Percentiles rank a stretch among this genome's conserved stretches.
phyloP scores from a whole-genome alignment of 2,329 filamentous ascomycete species.

The Penicillium sp. region DNA sequence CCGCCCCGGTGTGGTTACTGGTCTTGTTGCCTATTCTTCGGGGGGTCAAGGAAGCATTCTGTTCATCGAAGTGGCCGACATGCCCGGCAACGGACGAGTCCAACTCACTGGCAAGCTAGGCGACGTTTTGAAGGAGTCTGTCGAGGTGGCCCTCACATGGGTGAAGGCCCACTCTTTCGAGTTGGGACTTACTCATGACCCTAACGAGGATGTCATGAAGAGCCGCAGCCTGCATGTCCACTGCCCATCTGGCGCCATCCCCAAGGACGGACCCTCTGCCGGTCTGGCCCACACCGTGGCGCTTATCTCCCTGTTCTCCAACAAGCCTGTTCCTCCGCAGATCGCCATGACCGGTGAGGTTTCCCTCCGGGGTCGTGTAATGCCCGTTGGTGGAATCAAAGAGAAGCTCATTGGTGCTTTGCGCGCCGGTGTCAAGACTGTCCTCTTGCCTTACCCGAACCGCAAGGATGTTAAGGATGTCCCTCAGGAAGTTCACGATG shows the following conservation, averaged over 20 bases:
- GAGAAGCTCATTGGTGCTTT: constrained; percentile 96
- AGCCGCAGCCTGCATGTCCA: constrained; percentile 91
- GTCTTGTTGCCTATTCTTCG: constrained; percentile 87
- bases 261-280: constrained; percentile 80
- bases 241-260: constrained; percentile 89
- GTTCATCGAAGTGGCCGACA: constrained; percentile 97
- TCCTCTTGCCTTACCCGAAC: constrained; percentile 82
- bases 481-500: constrained; percentile 80
- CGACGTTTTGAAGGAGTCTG: constrained; percentile 93
- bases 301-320: constrained; percentile 82
- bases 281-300: constrained; percentile 93
- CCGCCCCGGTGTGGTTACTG: constrained; percentile 89
- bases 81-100: constrained; percentile 87
- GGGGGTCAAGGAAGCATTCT: constrained; percentile 93
- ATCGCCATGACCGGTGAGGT: constrained; percentile 89
- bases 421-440: constrained; percentile 89
- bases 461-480: constrained; percentile 88
- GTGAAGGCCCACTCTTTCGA: constrained; percentile 94
- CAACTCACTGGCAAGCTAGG: constrained; percentile 95
- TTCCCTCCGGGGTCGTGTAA: constrained; percentile 80
- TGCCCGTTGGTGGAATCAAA: constrained; percentile 95
- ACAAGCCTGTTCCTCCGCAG: constrained; percentile 78
- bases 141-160: constrained; percentile 94
- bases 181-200: constrained; percentile 74
- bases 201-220: constrained; percentile 91